A percentile compares a stretch with the other conserved stretches of the same genome.
Conservation (phyloP, 768 basidiomycete species). For the Mrakia gelida region DNA sequence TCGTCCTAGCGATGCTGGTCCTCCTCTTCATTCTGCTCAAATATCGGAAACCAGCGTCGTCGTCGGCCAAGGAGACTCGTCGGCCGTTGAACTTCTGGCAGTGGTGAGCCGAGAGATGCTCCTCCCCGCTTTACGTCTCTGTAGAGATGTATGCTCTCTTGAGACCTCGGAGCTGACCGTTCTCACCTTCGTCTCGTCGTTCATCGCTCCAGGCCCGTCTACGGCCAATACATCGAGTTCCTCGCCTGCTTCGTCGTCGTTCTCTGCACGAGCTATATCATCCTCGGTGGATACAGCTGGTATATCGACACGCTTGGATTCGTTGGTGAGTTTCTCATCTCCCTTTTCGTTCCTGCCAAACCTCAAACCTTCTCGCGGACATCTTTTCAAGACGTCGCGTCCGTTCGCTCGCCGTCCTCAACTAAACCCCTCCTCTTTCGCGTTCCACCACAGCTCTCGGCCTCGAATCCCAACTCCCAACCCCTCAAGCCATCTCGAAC, state of each 20-base stretch:
- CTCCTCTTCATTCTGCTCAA: constrained; percentile 29
- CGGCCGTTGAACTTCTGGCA: constrained; percentile 30
- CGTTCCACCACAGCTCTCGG: constrained; percentile 6
- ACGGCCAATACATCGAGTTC: constrained; percentile 29
- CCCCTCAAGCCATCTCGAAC: constrained; percentile 29
- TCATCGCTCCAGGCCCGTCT: constrained; percentile 8
- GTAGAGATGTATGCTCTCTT: not conserved
- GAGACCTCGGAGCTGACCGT: not conserved
- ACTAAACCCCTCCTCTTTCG: not conserved
- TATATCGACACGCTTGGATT: constrained; percentile 29
- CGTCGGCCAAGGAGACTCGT: not conserved
- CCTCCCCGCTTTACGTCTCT: not conserved
- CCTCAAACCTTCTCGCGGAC: not conserved
- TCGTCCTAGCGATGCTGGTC: constrained; percentile 28
- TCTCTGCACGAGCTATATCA: constrained; percentile 25
- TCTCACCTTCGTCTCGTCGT: not conserved
- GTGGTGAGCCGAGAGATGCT: constrained; percentile 8
- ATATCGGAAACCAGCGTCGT: constrained; percentile 1
- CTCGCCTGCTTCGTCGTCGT: constrained; percentile 26
- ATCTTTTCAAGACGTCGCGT: not conserved
- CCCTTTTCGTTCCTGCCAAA: not conserved
- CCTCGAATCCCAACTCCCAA: constrained; percentile 27
- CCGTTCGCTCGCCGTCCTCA: not conserved
- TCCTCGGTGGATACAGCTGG: constrained; percentile 17
- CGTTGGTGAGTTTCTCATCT: not conserved